phyloP scores from a whole-genome alignment of 1,284 basidiomycete species.

The Laetiporus sulphureus region DNA sequence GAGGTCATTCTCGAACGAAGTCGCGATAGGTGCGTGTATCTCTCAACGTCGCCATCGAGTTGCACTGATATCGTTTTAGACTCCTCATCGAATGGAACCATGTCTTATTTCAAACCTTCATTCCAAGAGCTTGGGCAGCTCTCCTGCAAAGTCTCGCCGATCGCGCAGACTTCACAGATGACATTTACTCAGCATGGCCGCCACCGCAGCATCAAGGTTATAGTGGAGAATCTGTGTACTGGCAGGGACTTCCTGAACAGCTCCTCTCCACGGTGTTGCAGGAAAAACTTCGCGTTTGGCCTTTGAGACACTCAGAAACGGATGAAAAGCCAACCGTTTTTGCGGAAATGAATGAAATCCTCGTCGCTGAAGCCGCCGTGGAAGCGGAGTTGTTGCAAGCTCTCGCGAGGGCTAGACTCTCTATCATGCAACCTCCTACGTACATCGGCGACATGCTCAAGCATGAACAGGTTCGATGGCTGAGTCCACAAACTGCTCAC shows the following conservation, averaged over 20 bases:
- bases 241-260: neutral
- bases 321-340: neutral
- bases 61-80: slow-evolving; percentile 4
- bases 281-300: neutral
- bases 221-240: slow-evolving; percentile 5
- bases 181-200: slow-evolving; percentile 1
- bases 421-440: neutral
- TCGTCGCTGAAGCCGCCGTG: too few relatives aligned
- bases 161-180: neutral
- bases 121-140: slow-evolving; percentile 7
- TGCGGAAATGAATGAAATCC: too few relatives aligned
- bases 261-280: neutral
- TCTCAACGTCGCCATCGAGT: neutral
- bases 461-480: too few relatives aligned
- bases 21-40: slow-evolving; percentile 33
- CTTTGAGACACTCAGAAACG: too few relatives aligned
- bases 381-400: too few relatives aligned
- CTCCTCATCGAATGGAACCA: slow-evolving; percentile 15
- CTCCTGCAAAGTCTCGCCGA: neutral
- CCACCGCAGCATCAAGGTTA: neutral
- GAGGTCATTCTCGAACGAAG: slow-evolving; percentile 33
- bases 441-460: neutral
- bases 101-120: slow-evolving; percentile 12
- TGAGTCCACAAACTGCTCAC: too few relatives aligned
- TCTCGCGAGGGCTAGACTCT: neutral